These are phyloP conservation scores for Stellera chamaejasme DNA, from an alignment of 345 rosid genomes.

Conservation along the genomic window DNA sequence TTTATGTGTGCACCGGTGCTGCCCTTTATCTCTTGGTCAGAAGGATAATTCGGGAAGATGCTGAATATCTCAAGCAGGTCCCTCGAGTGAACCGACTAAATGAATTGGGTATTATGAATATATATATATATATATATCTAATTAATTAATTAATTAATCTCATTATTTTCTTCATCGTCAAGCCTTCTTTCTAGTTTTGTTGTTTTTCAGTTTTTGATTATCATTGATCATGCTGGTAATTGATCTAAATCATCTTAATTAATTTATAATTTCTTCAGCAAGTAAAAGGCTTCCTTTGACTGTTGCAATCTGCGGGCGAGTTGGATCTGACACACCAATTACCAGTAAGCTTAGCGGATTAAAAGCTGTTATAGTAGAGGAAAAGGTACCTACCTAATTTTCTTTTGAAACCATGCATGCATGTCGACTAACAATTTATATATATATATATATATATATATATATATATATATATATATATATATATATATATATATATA, in stretches of 20 bases:
- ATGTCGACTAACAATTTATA: too few species aligned
- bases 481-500: too few species aligned
- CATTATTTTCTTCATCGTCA: not conserved
- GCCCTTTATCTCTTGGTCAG: too few species aligned
- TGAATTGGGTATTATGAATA: constrained; percentile 52
- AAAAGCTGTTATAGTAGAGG: constrained; percentile 73
- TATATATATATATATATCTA: too few species aligned
- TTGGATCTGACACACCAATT: constrained; percentile 84
- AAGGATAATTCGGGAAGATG: constrained; percentile 33
- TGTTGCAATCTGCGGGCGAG: constrained; percentile 68
- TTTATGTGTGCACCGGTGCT: too few species aligned
- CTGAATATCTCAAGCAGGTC: constrained; percentile 69
- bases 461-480: too few species aligned
- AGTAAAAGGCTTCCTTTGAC: constrained; percentile 60
- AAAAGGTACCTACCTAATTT: constrained; percentile 49
- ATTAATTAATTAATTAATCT: not conserved
- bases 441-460: too few species aligned
- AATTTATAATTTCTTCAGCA: constrained; percentile 37
- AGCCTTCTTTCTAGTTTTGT: not conserved
- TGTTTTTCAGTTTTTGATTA: not conserved
- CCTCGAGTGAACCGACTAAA: constrained; percentile 74
- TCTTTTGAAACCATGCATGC: not conserved
- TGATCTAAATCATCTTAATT: not conserved
- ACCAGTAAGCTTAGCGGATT: constrained; percentile 69
- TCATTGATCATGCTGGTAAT: not conserved